Base-by-base conservation (phyloP, 495 filamentous ascomycete species). In the Daldinia decipiens region DNA sequence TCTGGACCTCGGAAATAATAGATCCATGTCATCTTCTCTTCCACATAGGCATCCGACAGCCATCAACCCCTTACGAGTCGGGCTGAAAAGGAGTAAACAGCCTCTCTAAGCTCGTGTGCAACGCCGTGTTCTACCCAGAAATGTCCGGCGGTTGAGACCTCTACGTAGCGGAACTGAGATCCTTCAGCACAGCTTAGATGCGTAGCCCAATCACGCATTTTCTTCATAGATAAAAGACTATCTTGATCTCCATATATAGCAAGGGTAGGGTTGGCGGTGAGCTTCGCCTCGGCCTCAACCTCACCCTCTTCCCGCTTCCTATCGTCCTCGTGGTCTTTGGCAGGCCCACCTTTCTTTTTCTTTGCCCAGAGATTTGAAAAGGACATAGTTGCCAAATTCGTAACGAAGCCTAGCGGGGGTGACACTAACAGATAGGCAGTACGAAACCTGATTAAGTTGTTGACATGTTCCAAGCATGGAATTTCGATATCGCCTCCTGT, bases 201-300 rank as follows among this genome's bases (percentile, higher is more conserved):
- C 53, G 84, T 81, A 24, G 85, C 87, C 95, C 95, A 98, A 32
- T 82, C 78, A 24, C 85, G 83, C 70, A 95, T 80, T 77, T 89
- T 94, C 56, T 79, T 87, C 13, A 82, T 82, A 8, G 91, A 86
- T 2, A 93, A 89, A 65, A 99, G 97, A 4, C 84, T 80, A 74
- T 98, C 95, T 40, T 86, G 81, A 61, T 92, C 89, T 3, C 95
- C 95, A 73, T 91, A 97, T 8, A 98, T 79, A 6, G 87, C 90
- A 17, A 98, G 77, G 0, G 90, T 91, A 1, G 84, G 80, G 68
- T 91, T 85, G 67, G 54, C 68, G 55, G 75, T 78, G 74, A 90
- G 81, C 76, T 91, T 90, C 50, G 79, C 75, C 67, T 87, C 84
- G n/a, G 71, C 71, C 21, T 80, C 72, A 8, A 57, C 68, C 27